These are phyloP conservation scores for Helichrysum umbraculigerum DNA, from an alignment of 129 eudicot species.

Conservation along the genomic window DNA sequence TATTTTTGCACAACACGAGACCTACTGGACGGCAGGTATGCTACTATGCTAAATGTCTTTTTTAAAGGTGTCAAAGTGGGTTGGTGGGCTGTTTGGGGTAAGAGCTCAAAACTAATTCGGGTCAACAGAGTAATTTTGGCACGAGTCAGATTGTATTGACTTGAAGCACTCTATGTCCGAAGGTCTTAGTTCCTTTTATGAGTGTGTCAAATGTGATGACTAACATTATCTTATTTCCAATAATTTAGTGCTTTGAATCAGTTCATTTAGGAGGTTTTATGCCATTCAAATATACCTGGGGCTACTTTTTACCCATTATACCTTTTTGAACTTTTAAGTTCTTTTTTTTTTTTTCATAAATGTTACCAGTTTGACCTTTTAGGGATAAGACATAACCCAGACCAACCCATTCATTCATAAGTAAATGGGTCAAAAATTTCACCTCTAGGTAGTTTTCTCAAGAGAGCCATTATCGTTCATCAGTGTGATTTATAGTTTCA, in stretches of 20 bases:
- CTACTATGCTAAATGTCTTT: background rate
- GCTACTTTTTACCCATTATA: background rate
- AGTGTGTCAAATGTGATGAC: background rate
- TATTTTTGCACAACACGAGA: conserved; percentile 74
- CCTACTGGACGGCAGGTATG: conserved; percentile 85
- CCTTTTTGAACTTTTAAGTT: background rate
- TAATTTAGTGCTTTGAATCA: background rate
- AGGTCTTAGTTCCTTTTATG: background rate
- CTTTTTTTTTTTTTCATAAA: background rate
- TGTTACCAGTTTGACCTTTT: background rate
- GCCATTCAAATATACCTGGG: background rate
- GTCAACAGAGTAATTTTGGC: conserved; percentile 11
- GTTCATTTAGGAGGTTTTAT: conserved; percentile 7
- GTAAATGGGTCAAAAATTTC: background rate
- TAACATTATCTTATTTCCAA: background rate
- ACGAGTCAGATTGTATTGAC: background rate
- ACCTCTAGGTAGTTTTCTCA: background rate
- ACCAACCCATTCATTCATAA: background rate
- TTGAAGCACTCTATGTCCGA: background rate
- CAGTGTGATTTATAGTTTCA: conserved; percentile 16
- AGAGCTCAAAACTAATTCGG: background rate
- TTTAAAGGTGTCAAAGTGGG: background rate
- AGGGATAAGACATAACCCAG: background rate
- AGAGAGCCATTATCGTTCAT: background rate
- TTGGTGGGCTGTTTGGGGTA: background rate